Conservation (phyloP, 345 rosid species). For the Carallia brachiata region DNA sequence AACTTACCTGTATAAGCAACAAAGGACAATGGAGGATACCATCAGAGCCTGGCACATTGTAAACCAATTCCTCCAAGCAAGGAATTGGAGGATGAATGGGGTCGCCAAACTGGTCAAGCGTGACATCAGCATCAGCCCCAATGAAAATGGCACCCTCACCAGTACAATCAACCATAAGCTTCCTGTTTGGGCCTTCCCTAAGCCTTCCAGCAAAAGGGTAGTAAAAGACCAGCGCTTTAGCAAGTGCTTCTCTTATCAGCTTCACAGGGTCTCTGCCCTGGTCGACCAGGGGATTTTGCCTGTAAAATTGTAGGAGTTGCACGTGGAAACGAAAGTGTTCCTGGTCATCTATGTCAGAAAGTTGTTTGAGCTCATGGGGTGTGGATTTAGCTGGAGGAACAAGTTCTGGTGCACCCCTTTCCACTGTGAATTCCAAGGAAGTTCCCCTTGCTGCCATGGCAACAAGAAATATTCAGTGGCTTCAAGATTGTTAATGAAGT, state of each 20-base stretch:
- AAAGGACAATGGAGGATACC: conserved; percentile 12
- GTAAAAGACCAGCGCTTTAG: conserved; percentile 14
- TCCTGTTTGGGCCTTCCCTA: conserved; percentile 13
- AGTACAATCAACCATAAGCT: conserved; percentile 21
- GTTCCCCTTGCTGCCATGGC: conserved; percentile 8
- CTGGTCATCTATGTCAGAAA: conserved; percentile 27
- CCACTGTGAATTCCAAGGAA: conserved; percentile 12
- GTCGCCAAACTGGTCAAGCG: conserved; percentile 18
- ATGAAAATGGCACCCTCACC: conserved; percentile 21
- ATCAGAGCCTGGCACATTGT: conserved; percentile 11
- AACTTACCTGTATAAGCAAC: conserved; percentile 17
- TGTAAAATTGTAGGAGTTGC: conserved; percentile 11
- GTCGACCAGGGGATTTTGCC: background rate
- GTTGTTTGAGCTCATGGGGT: conserved; percentile 18
- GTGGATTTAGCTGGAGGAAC: conserved; percentile 6
- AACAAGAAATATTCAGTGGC: no score
- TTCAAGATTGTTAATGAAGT: no score
- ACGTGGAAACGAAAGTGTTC: conserved; percentile 11
- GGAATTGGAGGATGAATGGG: conserved; percentile 23
- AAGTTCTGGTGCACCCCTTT: conserved; percentile 7
- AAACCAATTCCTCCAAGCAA: conserved; percentile 18
- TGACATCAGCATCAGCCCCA: conserved; percentile 19
- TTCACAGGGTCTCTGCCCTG: conserved; percentile 12
- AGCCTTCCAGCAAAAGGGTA: conserved; percentile 25
- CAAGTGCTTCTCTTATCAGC: conserved; percentile 13